phyloP scores from a whole-genome alignment of 2,329 filamentous ascomycete genomes.

The Cladosporium cucumerinum region DNA sequence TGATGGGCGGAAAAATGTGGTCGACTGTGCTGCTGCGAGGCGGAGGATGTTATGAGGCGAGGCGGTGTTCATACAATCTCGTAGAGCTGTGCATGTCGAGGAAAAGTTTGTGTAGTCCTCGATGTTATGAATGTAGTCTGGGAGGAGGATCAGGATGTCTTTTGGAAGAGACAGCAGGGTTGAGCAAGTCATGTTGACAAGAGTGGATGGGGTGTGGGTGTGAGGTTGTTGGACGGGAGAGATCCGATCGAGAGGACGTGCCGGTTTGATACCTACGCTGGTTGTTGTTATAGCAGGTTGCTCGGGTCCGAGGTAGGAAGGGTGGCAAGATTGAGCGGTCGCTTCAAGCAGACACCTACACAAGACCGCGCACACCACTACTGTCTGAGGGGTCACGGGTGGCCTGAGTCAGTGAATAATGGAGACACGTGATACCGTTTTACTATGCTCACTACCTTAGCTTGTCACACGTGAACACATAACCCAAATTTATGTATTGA shows the following conservation, averaged over 20 bases:
- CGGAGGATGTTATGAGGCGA: slow-evolving; percentile 31
- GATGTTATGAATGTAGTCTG: slow-evolving; percentile 30
- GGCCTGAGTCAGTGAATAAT: neutral
- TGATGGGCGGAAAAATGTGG: slow-evolving; percentile 38
- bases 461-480: neutral
- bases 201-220: neutral
- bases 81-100: slow-evolving; percentile 32
- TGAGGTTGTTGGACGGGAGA: neutral
- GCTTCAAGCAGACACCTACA: neutral
- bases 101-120: slow-evolving; percentile 34
- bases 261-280: neutral
- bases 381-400: neutral
- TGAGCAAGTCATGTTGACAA: neutral
- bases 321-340: neutral
- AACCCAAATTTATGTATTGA: neutral
- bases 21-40: slow-evolving; percentile 34
- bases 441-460: neutral
- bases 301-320: neutral
- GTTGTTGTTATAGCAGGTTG: neutral
- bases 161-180: slow-evolving; percentile 19
- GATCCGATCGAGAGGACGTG: neutral
- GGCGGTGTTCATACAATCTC: slow-evolving; percentile 22
- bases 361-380: neutral
- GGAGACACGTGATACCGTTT: neutral
- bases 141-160: slow-evolving; percentile 24